These are phyloP conservation scores for Aspergillus sp. DNA, from an alignment of 2,329 filamentous ascomycete species.

Conservation along the genomic window DNA sequence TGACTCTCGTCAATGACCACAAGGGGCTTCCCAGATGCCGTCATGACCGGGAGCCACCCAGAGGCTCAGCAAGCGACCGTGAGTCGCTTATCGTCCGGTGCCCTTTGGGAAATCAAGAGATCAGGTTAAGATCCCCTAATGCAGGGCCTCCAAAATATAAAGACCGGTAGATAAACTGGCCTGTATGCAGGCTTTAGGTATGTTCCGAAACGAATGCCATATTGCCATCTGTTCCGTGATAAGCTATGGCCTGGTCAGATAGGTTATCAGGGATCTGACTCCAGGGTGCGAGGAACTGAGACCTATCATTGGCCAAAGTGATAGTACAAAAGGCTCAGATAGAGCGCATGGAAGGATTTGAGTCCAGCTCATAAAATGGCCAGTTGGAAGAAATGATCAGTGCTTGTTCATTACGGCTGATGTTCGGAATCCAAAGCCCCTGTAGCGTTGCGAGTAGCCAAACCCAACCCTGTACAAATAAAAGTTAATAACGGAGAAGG, in stretches of 20 bases:
- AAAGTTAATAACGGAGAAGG: neutral
- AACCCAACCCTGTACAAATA: neutral
- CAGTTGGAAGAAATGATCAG: neutral
- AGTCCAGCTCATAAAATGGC: neutral
- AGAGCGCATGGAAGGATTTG: neutral
- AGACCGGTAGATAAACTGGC: neutral
- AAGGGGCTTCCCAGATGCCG: neutral
- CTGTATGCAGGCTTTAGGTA: neutral
- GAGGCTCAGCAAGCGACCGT: neutral
- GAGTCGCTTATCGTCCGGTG: neutral
- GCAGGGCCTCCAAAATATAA: neutral
- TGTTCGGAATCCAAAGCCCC: neutral
- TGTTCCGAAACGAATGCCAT: neutral
- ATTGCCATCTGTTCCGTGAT: neutral
- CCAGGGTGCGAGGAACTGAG: neutral
- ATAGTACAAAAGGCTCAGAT: neutral
- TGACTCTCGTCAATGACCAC: slow-evolving; percentile 3
- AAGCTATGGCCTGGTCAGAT: neutral
- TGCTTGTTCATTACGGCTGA: neutral
- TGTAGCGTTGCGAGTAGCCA: neutral
- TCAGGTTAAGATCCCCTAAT: neutral
- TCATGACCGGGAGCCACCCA: neutral
- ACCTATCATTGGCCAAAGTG: neutral
- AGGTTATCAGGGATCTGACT: neutral
- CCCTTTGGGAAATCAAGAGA: neutral